A percentile compares a stretch with the other conserved stretches of the same genome.
Conservation (phyloP, 176 grass and related monocot species). For the Raddia guianensis region DNA sequence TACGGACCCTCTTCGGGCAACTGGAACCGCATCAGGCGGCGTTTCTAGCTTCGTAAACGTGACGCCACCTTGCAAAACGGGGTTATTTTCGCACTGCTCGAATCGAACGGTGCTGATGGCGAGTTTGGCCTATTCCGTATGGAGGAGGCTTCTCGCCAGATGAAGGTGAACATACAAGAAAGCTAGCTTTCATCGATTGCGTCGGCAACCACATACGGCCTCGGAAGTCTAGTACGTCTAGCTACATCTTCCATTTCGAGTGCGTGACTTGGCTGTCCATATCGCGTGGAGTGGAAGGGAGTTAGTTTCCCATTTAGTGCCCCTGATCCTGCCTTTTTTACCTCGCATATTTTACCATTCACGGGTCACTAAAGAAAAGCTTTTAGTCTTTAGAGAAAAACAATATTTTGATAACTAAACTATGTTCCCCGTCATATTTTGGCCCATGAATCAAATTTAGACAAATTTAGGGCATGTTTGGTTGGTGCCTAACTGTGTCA, state of each 20-base stretch:
- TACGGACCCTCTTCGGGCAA: no score
- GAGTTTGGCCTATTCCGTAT: not conserved
- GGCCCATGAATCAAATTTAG: no score
- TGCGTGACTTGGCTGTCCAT: slow-evolving; percentile 30
- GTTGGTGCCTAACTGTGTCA: no score
- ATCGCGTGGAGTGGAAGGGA: slow-evolving; percentile 68
- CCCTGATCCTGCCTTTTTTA: slow-evolving; percentile 56
- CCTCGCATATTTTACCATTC: not conserved
- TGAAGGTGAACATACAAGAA: not conserved
- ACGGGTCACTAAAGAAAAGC: no score
- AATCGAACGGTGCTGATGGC: not conserved
- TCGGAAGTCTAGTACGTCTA: slow-evolving; percentile 9
- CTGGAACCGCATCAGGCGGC: no score
- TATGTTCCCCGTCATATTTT: no score
- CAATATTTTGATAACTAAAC: not conserved
- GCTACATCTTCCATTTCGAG: slow-evolving; percentile 13
- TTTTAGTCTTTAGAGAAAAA: not conserved
- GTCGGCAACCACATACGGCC: slow-evolving; percentile 32
- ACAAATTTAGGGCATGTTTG: no score
- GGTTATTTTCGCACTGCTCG: not conserved
- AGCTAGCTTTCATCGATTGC: slow-evolving; percentile 29
- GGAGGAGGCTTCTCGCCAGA: not conserved
- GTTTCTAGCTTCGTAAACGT: no score
- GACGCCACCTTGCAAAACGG: no score
- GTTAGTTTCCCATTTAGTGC: slow-evolving; percentile 14